Conservation (phyloP, 495 filamentous ascomycete species). For the Penicillium desertorum region DNA sequence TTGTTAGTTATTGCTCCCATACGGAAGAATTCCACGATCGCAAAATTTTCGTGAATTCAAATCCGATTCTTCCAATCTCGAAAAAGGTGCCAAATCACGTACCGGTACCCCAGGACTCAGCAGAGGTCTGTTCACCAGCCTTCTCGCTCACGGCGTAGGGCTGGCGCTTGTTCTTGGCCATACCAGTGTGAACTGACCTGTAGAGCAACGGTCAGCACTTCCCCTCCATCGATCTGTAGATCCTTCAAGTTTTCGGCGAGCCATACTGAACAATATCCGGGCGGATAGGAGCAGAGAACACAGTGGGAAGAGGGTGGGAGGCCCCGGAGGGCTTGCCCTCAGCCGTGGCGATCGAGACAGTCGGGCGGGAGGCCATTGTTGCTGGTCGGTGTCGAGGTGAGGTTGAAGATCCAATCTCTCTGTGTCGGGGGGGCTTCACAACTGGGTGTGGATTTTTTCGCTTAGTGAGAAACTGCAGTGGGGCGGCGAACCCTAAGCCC, state of each 20-base stretch:
- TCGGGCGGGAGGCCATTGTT: conserved; percentile 91
- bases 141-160: conserved; percentile 99
- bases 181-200: conserved; percentile 89
- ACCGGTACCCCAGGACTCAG: conserved; percentile 99
- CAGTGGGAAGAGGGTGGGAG: conserved; percentile 85
- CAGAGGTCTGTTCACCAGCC: conserved; percentile 98
- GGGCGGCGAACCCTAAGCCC: conserved; percentile 43
- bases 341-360: conserved; percentile 88
- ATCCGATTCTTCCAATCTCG: conserved; percentile 17
- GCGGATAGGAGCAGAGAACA: conserved; percentile 95
- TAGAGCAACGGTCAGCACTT: conserved; percentile 41
- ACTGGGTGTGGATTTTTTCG: conserved; percentile 48
- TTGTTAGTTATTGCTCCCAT: conserved; percentile 26
- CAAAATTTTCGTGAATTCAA: conserved; percentile 14
- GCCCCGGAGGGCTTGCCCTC: conserved; percentile 86
- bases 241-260: conserved; percentile 19
- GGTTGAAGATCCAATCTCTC: conserved; percentile 44
- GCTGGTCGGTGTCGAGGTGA: conserved; percentile 50
- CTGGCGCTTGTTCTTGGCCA: conserved; percentile 99
- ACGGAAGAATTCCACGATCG: conserved; percentile 2
- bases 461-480: conserved; percentile 37
- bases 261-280: conserved; percentile 95
- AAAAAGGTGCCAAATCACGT: conserved; percentile 46
- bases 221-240: conserved; percentile 17
- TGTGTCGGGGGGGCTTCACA: conserved; percentile 28